A percentile compares a stretch with the other conserved stretches of the same genome.
These are phyloP conservation scores for Neurospora sp. DNA, from an alignment of 2,329 filamentous ascomycete genomes.

Conservation along the genomic window DNA sequence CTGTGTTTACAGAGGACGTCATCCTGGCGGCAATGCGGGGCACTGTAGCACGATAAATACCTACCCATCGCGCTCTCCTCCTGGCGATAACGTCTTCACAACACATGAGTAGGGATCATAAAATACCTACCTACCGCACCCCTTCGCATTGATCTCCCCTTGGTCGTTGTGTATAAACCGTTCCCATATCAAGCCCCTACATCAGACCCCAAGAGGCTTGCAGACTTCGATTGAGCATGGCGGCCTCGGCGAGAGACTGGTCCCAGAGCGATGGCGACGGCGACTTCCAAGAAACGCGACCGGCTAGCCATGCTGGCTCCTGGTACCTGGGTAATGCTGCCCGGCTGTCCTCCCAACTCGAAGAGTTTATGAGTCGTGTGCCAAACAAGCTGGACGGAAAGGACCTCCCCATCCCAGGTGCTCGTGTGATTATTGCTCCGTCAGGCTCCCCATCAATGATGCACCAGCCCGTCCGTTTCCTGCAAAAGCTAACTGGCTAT, in stretches of 20 bases:
- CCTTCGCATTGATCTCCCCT: not conserved
- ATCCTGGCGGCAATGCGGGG: not conserved
- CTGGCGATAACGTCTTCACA: not conserved
- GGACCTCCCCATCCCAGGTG: constrained; percentile 58
- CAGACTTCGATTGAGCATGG: not conserved
- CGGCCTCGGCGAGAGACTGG: not conserved
- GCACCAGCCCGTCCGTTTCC: constrained; percentile 2
- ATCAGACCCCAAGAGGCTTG: not conserved
- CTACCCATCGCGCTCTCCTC: not conserved
- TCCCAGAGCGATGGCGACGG: not conserved
- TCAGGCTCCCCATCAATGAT: constrained; percentile 36
- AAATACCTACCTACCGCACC: not conserved
- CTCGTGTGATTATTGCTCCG: constrained; percentile 86
- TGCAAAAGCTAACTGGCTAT: constrained; percentile 7
- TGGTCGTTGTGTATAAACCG: not conserved
- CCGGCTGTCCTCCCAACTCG: constrained; percentile 58
- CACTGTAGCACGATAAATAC: not conserved
- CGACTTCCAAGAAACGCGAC: constrained; percentile 21
- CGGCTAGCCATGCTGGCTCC: constrained; percentile 68
- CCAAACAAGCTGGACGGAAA: constrained; percentile 51
- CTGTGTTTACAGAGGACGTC: not conserved
- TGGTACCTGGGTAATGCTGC: constrained; percentile 66
- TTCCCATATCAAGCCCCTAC: not conserved
- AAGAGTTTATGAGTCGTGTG: constrained; percentile 63
- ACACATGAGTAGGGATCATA: not conserved